phyloP scores from a whole-genome alignment of 1,139 yeast species.

The Fermentozyma sake region DNA sequence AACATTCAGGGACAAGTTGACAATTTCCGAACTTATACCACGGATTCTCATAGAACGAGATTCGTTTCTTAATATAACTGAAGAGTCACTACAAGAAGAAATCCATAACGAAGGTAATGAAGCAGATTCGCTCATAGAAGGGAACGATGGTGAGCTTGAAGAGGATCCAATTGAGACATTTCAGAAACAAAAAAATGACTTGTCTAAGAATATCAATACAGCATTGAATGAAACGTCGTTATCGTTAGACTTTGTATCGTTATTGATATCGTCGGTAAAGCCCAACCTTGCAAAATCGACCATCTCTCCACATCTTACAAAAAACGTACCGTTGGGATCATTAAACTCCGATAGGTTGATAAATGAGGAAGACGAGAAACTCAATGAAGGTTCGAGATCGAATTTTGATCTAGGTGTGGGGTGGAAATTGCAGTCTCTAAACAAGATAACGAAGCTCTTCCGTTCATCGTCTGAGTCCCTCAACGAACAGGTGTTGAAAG shows the following conservation, averaged over 20 bases:
- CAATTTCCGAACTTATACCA: constrained; percentile 40
- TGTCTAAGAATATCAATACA: constrained; percentile 50
- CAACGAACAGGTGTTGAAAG: constrained; percentile 52
- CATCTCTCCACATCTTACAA: constrained; percentile 82
- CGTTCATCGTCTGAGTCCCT: constrained; percentile 49
- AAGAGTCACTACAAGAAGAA: constrained; percentile 48
- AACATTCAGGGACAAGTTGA: constrained; percentile 29
- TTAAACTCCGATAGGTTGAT: constrained; percentile 61
- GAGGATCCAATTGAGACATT: constrained; percentile 44
- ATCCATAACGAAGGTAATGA: constrained; percentile 19
- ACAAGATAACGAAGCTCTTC: constrained; percentile 50
- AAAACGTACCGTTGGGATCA: constrained; percentile 76
- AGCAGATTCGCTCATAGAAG: constrained; percentile 3
- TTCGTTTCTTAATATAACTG: constrained; percentile 49
- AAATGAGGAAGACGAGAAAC: constrained; percentile 18
- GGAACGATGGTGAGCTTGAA: constrained; percentile 5
- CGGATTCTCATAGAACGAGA: constrained; percentile 35
- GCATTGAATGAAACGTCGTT: constrained; percentile 89
- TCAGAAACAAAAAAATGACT: constrained; percentile 50
- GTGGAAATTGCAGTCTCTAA: constrained; percentile 76
- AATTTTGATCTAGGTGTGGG: constrained; percentile 62
- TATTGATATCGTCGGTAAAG: constrained; percentile 73
- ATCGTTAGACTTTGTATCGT: constrained; percentile 80
- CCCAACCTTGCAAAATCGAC: constrained; percentile 85
- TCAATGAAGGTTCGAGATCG: constrained; percentile 11